Base-by-base conservation (phyloP, 257 asterid genomes). In the Paraleonurus japonicus region DNA sequence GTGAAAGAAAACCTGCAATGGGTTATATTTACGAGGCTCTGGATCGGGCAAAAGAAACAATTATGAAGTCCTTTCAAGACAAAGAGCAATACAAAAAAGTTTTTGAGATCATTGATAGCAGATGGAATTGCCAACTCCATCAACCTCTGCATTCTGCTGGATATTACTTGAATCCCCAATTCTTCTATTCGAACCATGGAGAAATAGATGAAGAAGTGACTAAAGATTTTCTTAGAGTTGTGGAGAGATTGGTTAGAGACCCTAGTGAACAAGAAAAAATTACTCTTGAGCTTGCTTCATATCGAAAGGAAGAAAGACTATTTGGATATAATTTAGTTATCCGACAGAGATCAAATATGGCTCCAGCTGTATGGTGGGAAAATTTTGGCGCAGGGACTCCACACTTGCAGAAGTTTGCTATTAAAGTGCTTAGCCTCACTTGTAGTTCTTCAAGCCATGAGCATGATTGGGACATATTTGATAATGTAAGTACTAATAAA, bases 101-200 rank as follows among this genome's bases (percentile, higher is more conserved):
- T 1, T 65, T 43, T 16, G 43, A 13, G 60, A 65, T 65, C 27
- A 65, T 65, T 22, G 60, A 43, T 45, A 41, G 26, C n/a, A 65
- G 71, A 47, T 65, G 60, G 59, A 22, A 43, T 43, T 65, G 59
- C 35, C 41, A 65, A 22, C 71, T 65, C 15, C 71, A 65, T 45
- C 41, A 9, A 15, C 71, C 71, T 15, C n/a, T 65, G 24, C 71
- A 65, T 27, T 35, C 59, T 3, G 59, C 60, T 3, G 70, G 39
- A 11, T 43, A 65, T 24, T 43, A 39, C 32, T 65, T 65, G 24
- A 43, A 65, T 15, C 35, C 58, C 2, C 11, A 65, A 13, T 65
- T 65, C 58, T 43, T 39, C 24, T 15, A 41, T 24, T 47, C 10
- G 10, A 7, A 15, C 5, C 24, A n/a, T 3, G 19, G 13, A 4